Evolutionary conservation across 345 rosid species (phyloP).

Genomic region (Conringia planisiliqua): DNA sequence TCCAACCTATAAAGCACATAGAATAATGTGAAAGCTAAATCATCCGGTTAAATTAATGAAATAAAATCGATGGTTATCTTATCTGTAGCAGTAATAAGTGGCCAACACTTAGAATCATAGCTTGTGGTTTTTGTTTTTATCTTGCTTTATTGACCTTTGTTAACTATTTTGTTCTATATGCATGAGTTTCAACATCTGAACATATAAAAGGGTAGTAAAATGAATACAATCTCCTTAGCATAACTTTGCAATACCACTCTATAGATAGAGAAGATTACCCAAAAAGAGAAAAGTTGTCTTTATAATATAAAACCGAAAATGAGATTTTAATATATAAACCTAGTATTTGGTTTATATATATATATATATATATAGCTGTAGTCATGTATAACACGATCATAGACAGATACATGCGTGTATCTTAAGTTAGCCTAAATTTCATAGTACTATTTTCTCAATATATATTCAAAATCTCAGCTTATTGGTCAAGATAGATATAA

Average conservation of each 20-base stretch:
- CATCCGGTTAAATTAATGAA: background rate
- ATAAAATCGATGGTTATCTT: too few species aligned
- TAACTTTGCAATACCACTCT: conserved; percentile 4
- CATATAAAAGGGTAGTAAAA: conserved; percentile 3
- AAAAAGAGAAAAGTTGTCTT: conserved; percentile 23
- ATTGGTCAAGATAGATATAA: background rate
- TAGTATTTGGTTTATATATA: conserved; percentile 20
- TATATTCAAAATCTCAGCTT: background rate
- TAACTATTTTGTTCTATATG: conserved; percentile 20
- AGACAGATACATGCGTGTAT: conserved; percentile 16
- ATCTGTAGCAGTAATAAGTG: background rate
- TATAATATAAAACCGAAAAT: background rate
- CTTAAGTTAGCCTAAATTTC: conserved; percentile 13
- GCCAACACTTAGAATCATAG: conserved; percentile 14
- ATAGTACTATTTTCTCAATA: background rate
- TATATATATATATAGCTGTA: background rate
- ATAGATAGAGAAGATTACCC: background rate
- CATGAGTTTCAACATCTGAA: conserved; percentile 30
- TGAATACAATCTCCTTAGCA: background rate
- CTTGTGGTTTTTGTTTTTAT: background rate
- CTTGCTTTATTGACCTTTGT: conserved; percentile 7
- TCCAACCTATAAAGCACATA: background rate
- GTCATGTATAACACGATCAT: background rate
- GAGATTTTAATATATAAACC: background rate
- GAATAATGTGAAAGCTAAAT: background rate